Conservation (phyloP, 2,329 filamentous ascomycete genomes). For the Orbilia oligospora region DNA sequence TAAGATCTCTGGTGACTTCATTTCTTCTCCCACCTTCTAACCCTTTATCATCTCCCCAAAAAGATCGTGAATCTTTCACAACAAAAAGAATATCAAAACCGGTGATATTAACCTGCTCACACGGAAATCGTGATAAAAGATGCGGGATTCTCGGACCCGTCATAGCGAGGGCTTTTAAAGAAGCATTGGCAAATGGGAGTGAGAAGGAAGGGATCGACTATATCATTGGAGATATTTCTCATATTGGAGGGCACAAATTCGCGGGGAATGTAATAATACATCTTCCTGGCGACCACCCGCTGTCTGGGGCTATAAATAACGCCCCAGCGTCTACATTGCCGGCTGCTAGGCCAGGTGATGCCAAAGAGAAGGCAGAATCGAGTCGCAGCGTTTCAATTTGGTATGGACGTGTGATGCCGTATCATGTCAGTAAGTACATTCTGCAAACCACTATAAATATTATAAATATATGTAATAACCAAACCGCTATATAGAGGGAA, state of each 20-base stretch:
- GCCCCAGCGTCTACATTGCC: constrained; percentile 24
- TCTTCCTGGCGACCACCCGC: constrained; percentile 70
- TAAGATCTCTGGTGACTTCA: constrained; percentile 33
- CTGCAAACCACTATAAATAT: neutral
- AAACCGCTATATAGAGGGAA: constrained; percentile 70
- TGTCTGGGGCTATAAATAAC: constrained; percentile 36
- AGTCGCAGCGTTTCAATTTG: constrained; percentile 79
- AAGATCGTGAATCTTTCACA: neutral
- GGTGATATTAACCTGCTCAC: constrained; percentile 88
- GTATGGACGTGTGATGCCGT: constrained; percentile 83
- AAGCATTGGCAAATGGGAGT: constrained; percentile 3
- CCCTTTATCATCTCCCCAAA: neutral
- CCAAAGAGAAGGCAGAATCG: constrained; percentile 3
- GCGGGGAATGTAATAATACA: constrained; percentile 89
- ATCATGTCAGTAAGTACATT: constrained; percentile 72
- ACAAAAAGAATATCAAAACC: constrained; percentile 56
- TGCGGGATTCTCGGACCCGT: constrained; percentile 84
- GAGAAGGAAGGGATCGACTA: constrained; percentile 67
- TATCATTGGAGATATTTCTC: constrained; percentile 79
- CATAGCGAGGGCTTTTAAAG: constrained; percentile 76
- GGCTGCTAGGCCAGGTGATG: constrained; percentile 71
- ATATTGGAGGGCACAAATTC: constrained; percentile 88
- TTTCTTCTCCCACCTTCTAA: constrained; percentile 51
- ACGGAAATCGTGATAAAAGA: constrained; percentile 83
- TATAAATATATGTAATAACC: neutral